phyloP scores from a whole-genome alignment of 78 protist species.

The Salpingoeca rosetta region DNA sequence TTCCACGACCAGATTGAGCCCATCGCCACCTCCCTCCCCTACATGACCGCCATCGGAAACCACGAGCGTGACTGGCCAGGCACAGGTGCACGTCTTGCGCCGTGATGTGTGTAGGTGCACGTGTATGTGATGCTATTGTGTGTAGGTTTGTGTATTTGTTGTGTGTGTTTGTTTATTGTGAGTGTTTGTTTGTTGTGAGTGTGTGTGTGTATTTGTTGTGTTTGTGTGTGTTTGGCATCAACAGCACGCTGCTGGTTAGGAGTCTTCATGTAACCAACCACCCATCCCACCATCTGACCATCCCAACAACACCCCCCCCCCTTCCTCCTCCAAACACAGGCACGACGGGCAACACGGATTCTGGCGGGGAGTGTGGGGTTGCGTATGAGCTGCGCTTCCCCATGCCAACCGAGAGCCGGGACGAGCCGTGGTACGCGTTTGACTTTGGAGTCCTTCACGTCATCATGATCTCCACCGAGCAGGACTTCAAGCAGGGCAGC shows the following conservation, averaged over 20 bases:
- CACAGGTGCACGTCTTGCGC: too few relatives aligned
- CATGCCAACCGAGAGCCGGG: neutral
- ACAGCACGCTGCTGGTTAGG: neutral
- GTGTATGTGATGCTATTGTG: too few relatives aligned
- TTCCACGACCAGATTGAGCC: neutral
- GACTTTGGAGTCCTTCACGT: neutral
- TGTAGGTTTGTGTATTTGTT: neutral
- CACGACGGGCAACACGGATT: neutral
- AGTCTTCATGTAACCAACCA: neutral
- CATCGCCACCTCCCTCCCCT: conserved; percentile 1
- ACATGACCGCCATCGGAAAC: conserved; percentile 16
- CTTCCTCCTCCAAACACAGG: too few relatives aligned
- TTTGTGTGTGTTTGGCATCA: neutral
- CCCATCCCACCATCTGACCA: too few relatives aligned
- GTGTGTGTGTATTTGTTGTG: neutral
- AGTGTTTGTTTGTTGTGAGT: neutral
- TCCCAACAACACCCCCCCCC: too few relatives aligned
- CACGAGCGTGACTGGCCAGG: conserved; percentile 18
- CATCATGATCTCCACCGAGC: neutral
- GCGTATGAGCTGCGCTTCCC: neutral
- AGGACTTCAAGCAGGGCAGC: neutral
- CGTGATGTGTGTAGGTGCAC: too few relatives aligned
- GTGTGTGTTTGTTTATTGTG: neutral
- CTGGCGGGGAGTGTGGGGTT: conserved; percentile 18
- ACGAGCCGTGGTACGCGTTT: neutral